Evolutionary conservation across 495 filamentous ascomycete genomes (phyloP), one percentile per base, ranked within the genome.

Genomic region (Opeltia flavorubescens): DNA sequence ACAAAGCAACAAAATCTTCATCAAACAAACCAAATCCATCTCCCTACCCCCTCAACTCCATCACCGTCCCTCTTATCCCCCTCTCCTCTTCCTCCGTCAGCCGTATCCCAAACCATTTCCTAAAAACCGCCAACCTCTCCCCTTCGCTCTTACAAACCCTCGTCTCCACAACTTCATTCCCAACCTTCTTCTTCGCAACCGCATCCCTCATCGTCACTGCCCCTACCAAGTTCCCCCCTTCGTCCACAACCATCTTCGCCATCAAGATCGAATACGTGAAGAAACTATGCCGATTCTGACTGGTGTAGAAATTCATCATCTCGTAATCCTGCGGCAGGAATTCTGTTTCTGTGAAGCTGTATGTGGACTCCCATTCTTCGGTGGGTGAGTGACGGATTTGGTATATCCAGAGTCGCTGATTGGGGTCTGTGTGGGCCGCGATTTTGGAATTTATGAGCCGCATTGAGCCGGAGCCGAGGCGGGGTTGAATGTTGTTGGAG

Each of bases 321-420:
- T 74, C 72, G 57, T 74, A 85, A 51, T 84, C 83, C 31, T 62
- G 56, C 41, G 70, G 72, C 23, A 75, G 60, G 43, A 78, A 84
- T 61, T 81, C 83, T 17, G 72, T 50, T 50, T 77, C 69, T 2
- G 65, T 62, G 56, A 85, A 84, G 38, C 64, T 65, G 50, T 83
- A 84, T 43, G 70, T 69, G 0, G 67, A 59, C 38, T 69, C 62
- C 74, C 79, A 86, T 27, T 63, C 59, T 39, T 57, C 53, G 1
- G 61, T 59, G 0, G 54, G 31, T 7, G 59, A 50, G 48, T 74
- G 69, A 0, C 74, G 66, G 55, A 73, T 72, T 62, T 84, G 70
- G 47, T 77, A 82, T 28, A 83, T 67, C 80, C 79, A 84, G 23
- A 75, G 54, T 45, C 69, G 68, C 23, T 71, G 64, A 40, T 55